Conservation (phyloP, 768 basidiomycete species). For the Udeniomyces megalosporus region DNA sequence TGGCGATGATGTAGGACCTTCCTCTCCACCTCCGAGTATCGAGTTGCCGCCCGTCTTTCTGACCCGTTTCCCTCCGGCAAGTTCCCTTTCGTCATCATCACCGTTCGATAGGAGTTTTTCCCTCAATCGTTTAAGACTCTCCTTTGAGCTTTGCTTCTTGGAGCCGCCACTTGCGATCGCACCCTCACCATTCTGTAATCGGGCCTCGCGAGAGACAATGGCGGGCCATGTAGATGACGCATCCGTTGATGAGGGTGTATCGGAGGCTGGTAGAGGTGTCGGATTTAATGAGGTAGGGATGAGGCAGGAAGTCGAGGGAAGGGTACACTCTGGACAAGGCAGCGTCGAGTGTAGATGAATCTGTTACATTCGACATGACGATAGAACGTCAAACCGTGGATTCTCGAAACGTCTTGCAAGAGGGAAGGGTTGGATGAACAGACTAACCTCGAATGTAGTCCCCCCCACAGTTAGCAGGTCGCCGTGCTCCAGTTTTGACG, state of each 20-base stretch:
- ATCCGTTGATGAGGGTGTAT: neutral
- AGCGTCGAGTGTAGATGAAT: constrained; percentile 10
- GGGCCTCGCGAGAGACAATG: neutral
- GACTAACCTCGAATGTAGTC: constrained; percentile 11
- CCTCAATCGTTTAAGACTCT: neutral
- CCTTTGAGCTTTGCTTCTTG: neutral
- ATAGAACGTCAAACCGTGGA: neutral
- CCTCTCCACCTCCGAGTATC: too few species aligned
- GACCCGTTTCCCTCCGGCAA: too few species aligned
- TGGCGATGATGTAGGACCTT: too few species aligned
- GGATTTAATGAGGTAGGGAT: constrained; percentile 12
- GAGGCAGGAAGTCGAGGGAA: neutral
- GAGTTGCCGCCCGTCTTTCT: too few species aligned
- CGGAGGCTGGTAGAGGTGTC: neutral
- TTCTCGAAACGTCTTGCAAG: neutral
- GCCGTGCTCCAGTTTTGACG: neutral
- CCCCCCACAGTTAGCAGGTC: constrained; percentile 3
- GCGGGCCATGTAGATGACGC: neutral
- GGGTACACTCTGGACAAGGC: constrained; percentile 8
- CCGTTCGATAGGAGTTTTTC: neutral
- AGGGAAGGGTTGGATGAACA: neutral
- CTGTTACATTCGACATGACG: neutral
- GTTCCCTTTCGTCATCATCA: too few species aligned
- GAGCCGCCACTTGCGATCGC: neutral
- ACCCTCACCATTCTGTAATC: too few species aligned